These are phyloP conservation scores for Pyrenochaeta sp. DNA, from an alignment of 2,329 filamentous ascomycete species.

Conservation along the genomic window DNA sequence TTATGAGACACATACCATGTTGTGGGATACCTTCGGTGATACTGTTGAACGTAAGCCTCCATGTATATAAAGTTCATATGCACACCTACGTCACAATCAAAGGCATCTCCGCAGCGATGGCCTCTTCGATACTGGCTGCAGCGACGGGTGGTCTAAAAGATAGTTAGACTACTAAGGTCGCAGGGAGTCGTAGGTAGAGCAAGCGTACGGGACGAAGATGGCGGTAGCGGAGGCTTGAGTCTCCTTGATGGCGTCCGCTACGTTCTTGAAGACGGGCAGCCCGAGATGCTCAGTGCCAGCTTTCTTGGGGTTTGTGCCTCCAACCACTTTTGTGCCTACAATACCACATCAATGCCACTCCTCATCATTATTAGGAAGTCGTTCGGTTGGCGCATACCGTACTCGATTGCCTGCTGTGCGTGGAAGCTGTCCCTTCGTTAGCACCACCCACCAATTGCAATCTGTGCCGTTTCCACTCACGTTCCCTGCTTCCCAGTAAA, in stretches of 20 bases:
- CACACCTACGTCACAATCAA: conserved; percentile 80
- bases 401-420: conserved; percentile 96
- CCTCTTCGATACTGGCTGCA: conserved; percentile 95
- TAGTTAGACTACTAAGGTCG: conserved; percentile 37
- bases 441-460: conserved; percentile 5
- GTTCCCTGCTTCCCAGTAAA: conserved; percentile 98
- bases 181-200: conserved; percentile 5
- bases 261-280: conserved; percentile 90
- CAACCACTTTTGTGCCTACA: conserved; percentile 92
- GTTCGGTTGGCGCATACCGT: conserved; percentile 69
- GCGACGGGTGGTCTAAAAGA: conserved; percentile 80
- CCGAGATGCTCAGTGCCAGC: conserved; percentile 89
- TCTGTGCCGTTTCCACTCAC: conserved; percentile 40
- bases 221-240: conserved; percentile 91
- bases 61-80: conserved; percentile 15
- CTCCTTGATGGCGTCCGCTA: conserved; percentile 86
- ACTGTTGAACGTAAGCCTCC: conserved; percentile 51
- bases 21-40: conserved; percentile 98
- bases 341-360: conserved; percentile 36
- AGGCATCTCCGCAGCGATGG: conserved; percentile 89
- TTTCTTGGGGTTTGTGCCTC: conserved; percentile 99
- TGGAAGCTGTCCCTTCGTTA: conserved; percentile 77
- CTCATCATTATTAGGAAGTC: conserved; percentile 21
- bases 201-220: conserved; percentile 88
- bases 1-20: conserved; percentile 72